Base-by-base conservation (phyloP, 257 asterid genomes). In the Nicotiana paniculata region DNA sequence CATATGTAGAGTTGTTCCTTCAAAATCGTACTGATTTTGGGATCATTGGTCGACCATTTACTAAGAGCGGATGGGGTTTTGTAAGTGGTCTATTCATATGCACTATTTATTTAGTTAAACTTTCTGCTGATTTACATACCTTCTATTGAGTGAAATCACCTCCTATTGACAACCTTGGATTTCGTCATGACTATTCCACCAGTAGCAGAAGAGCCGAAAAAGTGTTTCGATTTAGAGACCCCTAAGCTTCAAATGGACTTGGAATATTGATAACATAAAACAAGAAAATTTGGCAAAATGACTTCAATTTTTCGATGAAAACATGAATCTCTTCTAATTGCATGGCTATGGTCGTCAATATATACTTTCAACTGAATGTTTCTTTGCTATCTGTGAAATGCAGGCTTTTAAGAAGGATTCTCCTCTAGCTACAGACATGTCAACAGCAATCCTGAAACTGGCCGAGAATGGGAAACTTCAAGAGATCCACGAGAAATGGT, bases 351-450 rank as follows among this genome's bases (percentile, higher is more conserved):
- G 2, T n/a, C 55, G 2, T n/a, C 55, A 18, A 51, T 17, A 28
- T 58, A 30, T 10, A 28, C 35, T 28, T 64, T 28, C 5, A 30
- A 26, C 26, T 48, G 62, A 74, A 74, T 6, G 62, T 48, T 46
- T 64, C 24, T 15, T 35, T 39, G 13, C 55, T 13, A 46, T 63
- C 0, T 28, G 2, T 11, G 2, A 37, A 61, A 61, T 82, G 43
- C 63, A 94, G 98, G 98, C 93, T 51, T 92, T 94, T 86, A 92
- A 89, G 55, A 89, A 89, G 84, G 96, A 88, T 86, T 94, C 98
- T 11, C 98, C 96, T 1, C 84, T 94, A 65, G 97, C 96, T 12
- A 83, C 86, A 43, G 97, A 94, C 89, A 85, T 94, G 90, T 92
- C 98, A 9, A 92, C 96, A 24, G 93, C 98, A 64, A 90, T 92